Conservation (phyloP, 2,329 filamentous ascomycete genomes). For the Penicillium sp. region DNA sequence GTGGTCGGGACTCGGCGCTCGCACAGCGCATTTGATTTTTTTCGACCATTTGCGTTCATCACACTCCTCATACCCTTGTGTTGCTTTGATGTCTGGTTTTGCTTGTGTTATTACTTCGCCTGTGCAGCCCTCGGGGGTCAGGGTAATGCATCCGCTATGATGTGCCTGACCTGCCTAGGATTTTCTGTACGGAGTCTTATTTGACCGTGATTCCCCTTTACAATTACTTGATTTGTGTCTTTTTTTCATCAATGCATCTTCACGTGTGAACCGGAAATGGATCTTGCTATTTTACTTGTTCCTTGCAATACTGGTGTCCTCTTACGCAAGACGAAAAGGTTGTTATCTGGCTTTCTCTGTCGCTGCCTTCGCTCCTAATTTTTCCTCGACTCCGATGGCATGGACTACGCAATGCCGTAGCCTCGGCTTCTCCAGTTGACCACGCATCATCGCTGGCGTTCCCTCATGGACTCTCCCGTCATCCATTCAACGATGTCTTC, state of each 20-base stretch:
- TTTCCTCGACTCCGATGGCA: slow-evolving; percentile 14
- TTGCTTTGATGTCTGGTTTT: slow-evolving; percentile 13
- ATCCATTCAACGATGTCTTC: too few species aligned
- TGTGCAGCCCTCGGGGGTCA: slow-evolving; percentile 1
- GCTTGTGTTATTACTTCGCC: slow-evolving; percentile 14
- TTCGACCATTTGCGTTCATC: slow-evolving; percentile 24
- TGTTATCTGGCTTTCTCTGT: slow-evolving; percentile 14
- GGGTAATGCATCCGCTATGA: neutral
- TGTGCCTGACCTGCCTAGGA: slow-evolving; percentile 17
- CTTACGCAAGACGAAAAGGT: slow-evolving; percentile 13
- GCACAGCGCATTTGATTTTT: slow-evolving; percentile 21
- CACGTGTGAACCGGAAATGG: slow-evolving; percentile 26
- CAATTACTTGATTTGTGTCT: slow-evolving; percentile 24
- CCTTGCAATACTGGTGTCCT: slow-evolving; percentile 3
- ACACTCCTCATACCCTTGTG: slow-evolving; percentile 35
- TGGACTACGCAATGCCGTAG: slow-evolving; percentile 17
- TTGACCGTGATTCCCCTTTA: slow-evolving; percentile 32
- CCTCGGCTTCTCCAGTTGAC: slow-evolving; percentile 6
- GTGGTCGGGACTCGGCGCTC: slow-evolving; percentile 25
- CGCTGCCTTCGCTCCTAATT: slow-evolving; percentile 10
- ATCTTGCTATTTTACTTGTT: slow-evolving; percentile 20
- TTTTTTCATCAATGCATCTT: slow-evolving; percentile 28
- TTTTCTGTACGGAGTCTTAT: slow-evolving; percentile 25
- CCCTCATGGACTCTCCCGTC: slow-evolving; percentile 3
- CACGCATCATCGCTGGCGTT: slow-evolving; percentile 14